Base-by-base conservation (phyloP, 306 rosid genomes). In the Urtica urens region DNA sequence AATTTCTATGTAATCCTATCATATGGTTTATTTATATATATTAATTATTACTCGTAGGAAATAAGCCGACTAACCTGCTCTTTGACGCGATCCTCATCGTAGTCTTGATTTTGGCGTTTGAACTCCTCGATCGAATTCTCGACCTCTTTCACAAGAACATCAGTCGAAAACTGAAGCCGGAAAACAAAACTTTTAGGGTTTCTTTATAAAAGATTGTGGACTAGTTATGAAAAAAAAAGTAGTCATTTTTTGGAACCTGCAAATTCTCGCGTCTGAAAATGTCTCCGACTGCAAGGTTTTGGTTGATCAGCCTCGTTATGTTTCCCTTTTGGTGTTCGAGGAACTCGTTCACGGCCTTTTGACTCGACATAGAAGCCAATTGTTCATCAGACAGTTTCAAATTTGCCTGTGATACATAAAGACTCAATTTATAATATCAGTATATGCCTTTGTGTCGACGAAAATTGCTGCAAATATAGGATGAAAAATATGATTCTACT, bases 211-310 rank as follows among this genome's bases (percentile, higher is more conserved):
- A 35, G 10, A 35, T 10, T 13, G n/a, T 10, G 3, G 10, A 13
- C 12, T 18, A 10, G 38, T 23, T 3, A 24, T 4, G 6, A 11
- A 49, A 28, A 29, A 35, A 31, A 31, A 13, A 31, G 37, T 31
- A 31, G 22, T 2, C 18, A n/a, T n/a, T n/a, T n/a, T n/a, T n/a
- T n/a, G 12, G 37, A 67, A 81, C 97, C 97, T 90, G 71, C 71
- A 90, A 58, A 72, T 84, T 79, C 70, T 90, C 95, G 25, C 87
- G 95, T 65, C 65, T 75, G 57, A 69, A 90, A 57, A 90, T 70
- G 68, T 90, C 97, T 66, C 93, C 97, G n/a, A 90, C 95, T 15
- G 97, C 97, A 23, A 90, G 79, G 69, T 78, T 84, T 72, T 90
- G 97, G 64, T 84, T 90, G 65, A 90, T 90, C 67, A 68, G 54